Percentiles rank a stretch among this genome's conserved stretches.
These are phyloP conservation scores for Cardamine chenopodiifolia DNA, from an alignment of 345 rosid genomes.

Conservation along the genomic window DNA sequence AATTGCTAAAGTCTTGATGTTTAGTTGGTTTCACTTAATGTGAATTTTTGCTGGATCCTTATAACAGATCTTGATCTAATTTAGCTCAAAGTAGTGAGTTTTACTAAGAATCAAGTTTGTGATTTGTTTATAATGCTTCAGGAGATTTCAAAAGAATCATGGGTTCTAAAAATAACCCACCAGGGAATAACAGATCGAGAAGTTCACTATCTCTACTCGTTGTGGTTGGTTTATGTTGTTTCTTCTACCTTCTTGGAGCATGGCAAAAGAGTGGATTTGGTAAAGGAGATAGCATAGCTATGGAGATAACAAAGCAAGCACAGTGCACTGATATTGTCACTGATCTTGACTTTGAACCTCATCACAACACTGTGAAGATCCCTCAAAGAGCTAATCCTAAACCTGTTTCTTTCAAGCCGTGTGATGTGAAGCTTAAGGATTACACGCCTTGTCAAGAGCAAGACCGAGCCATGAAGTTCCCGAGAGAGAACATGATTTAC, in stretches of 20 bases:
- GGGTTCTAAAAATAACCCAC: slow-evolving; percentile 61
- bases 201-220: slow-evolving; percentile 68
- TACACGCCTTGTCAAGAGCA: slow-evolving; percentile 98
- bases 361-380: slow-evolving; percentile 71
- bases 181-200: slow-evolving; percentile 54
- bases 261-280: slow-evolving; percentile 98
- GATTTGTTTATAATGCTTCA: slow-evolving; percentile 18
- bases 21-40: background rate
- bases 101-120: slow-evolving; percentile 3
- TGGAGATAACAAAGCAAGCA: slow-evolving; percentile 62
- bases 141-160: slow-evolving; percentile 45
- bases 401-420: slow-evolving; percentile 60
- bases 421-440: slow-evolving; percentile 76
- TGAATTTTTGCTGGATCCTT: background rate
- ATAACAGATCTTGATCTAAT: slow-evolving; percentile 8
- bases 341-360: slow-evolving; percentile 71
- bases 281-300: slow-evolving; percentile 79
- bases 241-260: slow-evolving; percentile 88
- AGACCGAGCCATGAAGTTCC: slow-evolving; percentile 87
- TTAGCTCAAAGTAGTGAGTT: slow-evolving; percentile 12
- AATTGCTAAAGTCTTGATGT: background rate
- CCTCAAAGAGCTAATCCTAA: slow-evolving; percentile 55
- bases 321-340: slow-evolving; percentile 61
- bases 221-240: slow-evolving; percentile 79
- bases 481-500: slow-evolving; percentile 91